Evolutionary conservation across 306 rosid genomes (phyloP).

Genomic region (Gleditsia sinensis): DNA sequence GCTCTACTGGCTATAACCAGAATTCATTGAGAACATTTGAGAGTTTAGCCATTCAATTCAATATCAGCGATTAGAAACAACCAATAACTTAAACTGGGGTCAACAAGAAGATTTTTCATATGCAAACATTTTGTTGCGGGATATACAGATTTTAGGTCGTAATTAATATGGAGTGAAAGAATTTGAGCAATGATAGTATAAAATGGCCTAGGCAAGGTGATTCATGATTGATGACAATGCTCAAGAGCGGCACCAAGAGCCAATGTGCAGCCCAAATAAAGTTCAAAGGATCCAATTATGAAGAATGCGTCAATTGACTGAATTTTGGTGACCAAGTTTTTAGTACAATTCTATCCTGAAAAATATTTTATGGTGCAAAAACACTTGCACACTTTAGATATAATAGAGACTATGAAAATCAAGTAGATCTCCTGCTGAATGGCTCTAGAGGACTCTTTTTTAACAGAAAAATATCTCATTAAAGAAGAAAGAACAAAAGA

Average conservation of each 20-base stretch:
- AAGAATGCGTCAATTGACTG: background rate
- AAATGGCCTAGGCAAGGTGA: background rate
- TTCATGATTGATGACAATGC: constrained; percentile 8
- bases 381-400: background rate
- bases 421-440: background rate
- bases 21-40: background rate
- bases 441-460: constrained; percentile 3
- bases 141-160: background rate
- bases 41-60: background rate
- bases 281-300: background rate
- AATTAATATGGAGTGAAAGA: background rate
- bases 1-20: background rate
- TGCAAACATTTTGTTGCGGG: constrained; percentile 1
- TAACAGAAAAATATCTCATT: background rate
- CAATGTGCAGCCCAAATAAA: background rate
- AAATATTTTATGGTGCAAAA: background rate
- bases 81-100: background rate
- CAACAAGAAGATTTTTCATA: background rate
- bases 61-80: background rate
- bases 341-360: background rate
- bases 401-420: background rate
- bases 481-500: background rate
- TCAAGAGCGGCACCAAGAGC: background rate
- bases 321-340: constrained; percentile 12
- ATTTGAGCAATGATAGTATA: constrained; percentile 1